phyloP scores from a whole-genome alignment of 2,329 filamentous ascomycete species.

The Ilyonectria sp. region DNA sequence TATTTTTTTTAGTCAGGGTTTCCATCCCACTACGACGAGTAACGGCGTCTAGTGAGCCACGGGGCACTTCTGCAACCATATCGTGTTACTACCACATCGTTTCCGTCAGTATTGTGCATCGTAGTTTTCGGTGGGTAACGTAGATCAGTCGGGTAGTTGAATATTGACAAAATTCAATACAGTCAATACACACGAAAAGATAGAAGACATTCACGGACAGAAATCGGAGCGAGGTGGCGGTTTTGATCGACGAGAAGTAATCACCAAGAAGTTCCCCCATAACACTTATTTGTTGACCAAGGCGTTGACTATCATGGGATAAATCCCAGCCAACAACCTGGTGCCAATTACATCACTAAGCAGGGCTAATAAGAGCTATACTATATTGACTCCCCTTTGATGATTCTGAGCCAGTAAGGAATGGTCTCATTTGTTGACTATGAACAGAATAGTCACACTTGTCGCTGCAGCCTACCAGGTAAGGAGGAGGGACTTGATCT shows the following conservation, averaged over 20 bases:
- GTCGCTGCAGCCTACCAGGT: conserved; percentile 3
- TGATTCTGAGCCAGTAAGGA: conserved; percentile 10
- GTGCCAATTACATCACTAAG: conserved; percentile 27
- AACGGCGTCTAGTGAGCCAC: conserved; percentile 53
- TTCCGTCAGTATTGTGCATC: conserved; percentile 44
- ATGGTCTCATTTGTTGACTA: conserved; percentile 20
- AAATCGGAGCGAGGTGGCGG: conserved; percentile 4
- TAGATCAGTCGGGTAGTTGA: conserved; percentile 10
- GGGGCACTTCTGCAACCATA: conserved; percentile 41
- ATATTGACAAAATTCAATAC: background rate
- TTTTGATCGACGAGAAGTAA: conserved; percentile 15
- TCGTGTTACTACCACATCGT: conserved; percentile 29
- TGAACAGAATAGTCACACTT: conserved; percentile 21
- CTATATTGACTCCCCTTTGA: conserved; percentile 24
- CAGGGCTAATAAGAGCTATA: conserved; percentile 15
- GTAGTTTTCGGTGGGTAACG: conserved; percentile 18
- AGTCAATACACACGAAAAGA: background rate
- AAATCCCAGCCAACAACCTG: conserved; percentile 21
- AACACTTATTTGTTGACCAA: conserved; percentile 22
- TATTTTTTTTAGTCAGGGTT: conserved; percentile 60
- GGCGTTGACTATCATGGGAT: conserved; percentile 16
- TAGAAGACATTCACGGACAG: conserved; percentile 2
- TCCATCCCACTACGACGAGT: conserved; percentile 68
- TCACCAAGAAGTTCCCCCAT: conserved; percentile 24
- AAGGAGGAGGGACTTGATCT: conserved; percentile 20